Percentiles rank a stretch among this genome's conserved stretches.
Evolutionary conservation across 2,329 filamentous ascomycete species (phyloP).

Genomic region (Botrytis porri): DNA sequence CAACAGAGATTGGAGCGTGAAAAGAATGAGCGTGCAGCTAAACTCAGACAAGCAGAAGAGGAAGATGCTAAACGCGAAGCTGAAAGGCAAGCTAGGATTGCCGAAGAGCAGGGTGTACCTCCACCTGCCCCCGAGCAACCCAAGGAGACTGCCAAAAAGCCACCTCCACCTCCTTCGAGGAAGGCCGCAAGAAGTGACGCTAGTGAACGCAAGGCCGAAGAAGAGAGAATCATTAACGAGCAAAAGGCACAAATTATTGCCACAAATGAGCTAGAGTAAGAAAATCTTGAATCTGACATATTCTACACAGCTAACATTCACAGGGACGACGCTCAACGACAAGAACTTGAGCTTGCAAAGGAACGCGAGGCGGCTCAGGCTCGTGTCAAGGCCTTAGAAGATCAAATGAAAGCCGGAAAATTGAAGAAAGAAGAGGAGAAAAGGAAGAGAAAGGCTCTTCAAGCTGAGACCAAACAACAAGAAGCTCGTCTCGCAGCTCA

Average conservation of each 20-base stretch:
- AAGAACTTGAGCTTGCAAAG: constrained; percentile 76
- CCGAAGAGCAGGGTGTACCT: constrained; percentile 38
- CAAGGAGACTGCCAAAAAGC: constrained; percentile 56
- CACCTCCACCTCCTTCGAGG: constrained; percentile 76
- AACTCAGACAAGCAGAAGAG: constrained; percentile 84
- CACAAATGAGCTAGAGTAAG: constrained; percentile 79
- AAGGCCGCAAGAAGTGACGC: constrained; percentile 65
- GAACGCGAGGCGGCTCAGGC: constrained; percentile 80
- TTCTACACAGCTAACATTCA: constrained; percentile 25
- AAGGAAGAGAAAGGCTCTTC: constrained; percentile 82
- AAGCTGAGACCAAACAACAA: constrained; percentile 83
- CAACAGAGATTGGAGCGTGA: constrained; percentile 87
- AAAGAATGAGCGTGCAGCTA: constrained; percentile 80
- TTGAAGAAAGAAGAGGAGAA: constrained; percentile 96
- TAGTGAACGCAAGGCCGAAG: constrained; percentile 52
- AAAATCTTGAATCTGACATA: constrained; percentile 34
- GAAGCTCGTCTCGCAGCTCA: constrained; percentile 80
- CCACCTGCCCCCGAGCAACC: constrained; percentile 30
- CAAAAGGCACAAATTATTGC: constrained; percentile 73
- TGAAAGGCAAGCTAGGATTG: constrained; percentile 62
- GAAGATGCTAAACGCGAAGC: constrained; percentile 87
- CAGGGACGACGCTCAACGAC: constrained; percentile 69
- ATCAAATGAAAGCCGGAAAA: constrained; percentile 91
- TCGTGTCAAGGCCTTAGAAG: constrained; percentile 83
- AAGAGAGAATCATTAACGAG: constrained; percentile 66